phyloP scores from a whole-genome alignment of 2,329 filamentous ascomycete species.

The Piedraia hortae region DNA sequence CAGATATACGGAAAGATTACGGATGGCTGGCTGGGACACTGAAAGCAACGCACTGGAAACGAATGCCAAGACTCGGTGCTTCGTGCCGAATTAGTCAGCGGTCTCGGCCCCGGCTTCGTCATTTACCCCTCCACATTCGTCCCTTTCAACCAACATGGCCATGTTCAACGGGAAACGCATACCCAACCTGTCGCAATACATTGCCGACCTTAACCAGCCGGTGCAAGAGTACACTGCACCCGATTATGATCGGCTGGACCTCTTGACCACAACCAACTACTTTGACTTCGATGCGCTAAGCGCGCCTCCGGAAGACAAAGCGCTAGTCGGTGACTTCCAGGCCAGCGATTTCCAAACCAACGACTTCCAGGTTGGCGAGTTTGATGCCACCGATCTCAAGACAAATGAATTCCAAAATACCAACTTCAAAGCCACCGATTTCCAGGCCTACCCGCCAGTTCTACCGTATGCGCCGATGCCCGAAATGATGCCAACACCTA shows the following conservation, averaged over 20 bases:
- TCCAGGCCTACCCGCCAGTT: slow-evolving; percentile 9
- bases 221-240: slow-evolving; percentile 29
- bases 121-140: too few relatives aligned
- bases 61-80: slow-evolving; percentile 19
- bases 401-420: slow-evolving; percentile 8
- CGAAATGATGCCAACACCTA: slow-evolving; percentile 3
- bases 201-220: slow-evolving; percentile 57
- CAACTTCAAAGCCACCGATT: slow-evolving; percentile 3
- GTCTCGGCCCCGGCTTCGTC: too few relatives aligned
- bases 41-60: slow-evolving; percentile 39
- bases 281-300: slow-evolving; percentile 31
- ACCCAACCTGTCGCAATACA: slow-evolving; percentile 71
- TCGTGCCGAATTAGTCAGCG: too few relatives aligned
- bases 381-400: neutral
- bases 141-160: too few relatives aligned
- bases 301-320: neutral
- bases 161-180: too few relatives aligned
- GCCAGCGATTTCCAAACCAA: slow-evolving; percentile 21
- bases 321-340: slow-evolving; percentile 13
- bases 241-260: slow-evolving; percentile 24
- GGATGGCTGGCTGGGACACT: slow-evolving; percentile 35
- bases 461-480: slow-evolving; percentile 5
- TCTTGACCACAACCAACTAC: slow-evolving; percentile 33
- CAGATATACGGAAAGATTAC: slow-evolving; percentile 17
- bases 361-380: slow-evolving; percentile 2